These are phyloP conservation scores for Amanita brunnescens DNA, from an alignment of 768 basidiomycete species.

Conservation along the genomic window DNA sequence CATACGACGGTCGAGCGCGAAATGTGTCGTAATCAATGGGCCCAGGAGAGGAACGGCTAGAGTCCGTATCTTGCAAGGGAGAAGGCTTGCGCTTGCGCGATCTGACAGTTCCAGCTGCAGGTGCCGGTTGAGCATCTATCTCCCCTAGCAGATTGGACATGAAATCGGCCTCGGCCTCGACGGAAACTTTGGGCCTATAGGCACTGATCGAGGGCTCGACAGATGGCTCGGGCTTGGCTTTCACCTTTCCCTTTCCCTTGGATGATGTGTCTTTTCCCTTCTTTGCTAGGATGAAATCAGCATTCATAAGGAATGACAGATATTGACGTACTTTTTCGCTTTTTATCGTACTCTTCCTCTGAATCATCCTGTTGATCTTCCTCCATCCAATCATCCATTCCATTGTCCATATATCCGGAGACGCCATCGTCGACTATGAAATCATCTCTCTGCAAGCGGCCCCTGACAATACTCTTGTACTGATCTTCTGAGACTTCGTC, in stretches of 20 bases:
- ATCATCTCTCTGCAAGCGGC: slow-evolving; percentile 78
- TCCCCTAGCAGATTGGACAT: slow-evolving; percentile 74
- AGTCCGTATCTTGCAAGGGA: slow-evolving; percentile 31
- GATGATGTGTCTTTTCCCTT: slow-evolving; percentile 28
- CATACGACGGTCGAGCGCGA: slow-evolving; percentile 23
- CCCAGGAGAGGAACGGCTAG: slow-evolving; percentile 28
- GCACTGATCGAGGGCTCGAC: slow-evolving; percentile 59
- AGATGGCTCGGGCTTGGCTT: slow-evolving; percentile 42
- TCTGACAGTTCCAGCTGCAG: slow-evolving; percentile 19
- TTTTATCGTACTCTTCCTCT: slow-evolving; percentile 42
- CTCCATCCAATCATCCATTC: slow-evolving; percentile 88
- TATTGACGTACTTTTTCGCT: slow-evolving; percentile 31
- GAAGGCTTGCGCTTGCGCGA: slow-evolving; percentile 65
- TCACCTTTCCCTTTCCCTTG: slow-evolving; percentile 24
- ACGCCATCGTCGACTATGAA: slow-evolving; percentile 95
- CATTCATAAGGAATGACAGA: neutral
- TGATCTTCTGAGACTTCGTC: slow-evolving; percentile 88
- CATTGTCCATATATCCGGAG: slow-evolving; percentile 89
- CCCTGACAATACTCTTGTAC: slow-evolving; percentile 78
- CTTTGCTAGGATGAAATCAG: slow-evolving; percentile 19
- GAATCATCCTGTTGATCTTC: slow-evolving; percentile 48
- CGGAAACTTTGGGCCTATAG: slow-evolving; percentile 70
- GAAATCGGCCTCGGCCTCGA: slow-evolving; percentile 81
- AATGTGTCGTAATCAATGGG: slow-evolving; percentile 21
- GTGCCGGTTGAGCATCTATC: slow-evolving; percentile 44